Percentiles rank a stretch among this genome's conserved stretches.
These are phyloP conservation scores for Candida albicans DNA, from an alignment of 1,139 yeast species.

Conservation along the genomic window DNA sequence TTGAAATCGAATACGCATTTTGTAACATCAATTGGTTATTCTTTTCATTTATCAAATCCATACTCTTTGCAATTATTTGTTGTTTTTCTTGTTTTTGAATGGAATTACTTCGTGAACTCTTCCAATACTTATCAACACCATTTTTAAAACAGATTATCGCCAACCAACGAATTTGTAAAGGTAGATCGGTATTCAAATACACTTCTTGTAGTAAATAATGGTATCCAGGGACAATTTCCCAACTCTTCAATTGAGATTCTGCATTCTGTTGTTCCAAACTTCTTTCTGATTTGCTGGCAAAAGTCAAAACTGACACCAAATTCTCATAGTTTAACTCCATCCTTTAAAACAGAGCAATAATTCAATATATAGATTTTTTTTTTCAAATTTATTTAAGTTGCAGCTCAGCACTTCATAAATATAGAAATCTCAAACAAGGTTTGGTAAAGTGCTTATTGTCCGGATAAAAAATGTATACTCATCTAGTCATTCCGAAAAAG, in stretches of 20 bases:
- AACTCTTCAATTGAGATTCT: constrained; percentile 62
- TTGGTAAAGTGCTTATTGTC: too few relatives aligned
- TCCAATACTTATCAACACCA: constrained; percentile 83
- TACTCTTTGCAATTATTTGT: constrained; percentile 58
- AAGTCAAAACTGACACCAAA: constrained; percentile 31
- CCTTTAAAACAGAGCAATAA: too few relatives aligned
- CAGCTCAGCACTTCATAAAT: too few relatives aligned
- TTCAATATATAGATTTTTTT: too few relatives aligned
- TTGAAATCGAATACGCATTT: constrained; percentile 78
- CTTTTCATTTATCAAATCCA: constrained; percentile 62
- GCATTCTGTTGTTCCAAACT: constrained; percentile 55
- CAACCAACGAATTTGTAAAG: constrained; percentile 76
- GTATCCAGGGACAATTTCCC: constrained; percentile 67
- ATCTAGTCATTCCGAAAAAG: too few relatives aligned
- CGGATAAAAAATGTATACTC: too few relatives aligned
- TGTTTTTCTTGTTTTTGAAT: constrained; percentile 68
- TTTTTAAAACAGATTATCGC: constrained; percentile 87
- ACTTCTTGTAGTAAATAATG: constrained; percentile 59
- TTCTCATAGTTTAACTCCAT: constrained; percentile 28
- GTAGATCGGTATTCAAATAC: constrained; percentile 57
- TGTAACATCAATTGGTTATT: constrained; percentile 75
- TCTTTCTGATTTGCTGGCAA: constrained; percentile 55
- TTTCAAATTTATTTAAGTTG: too few relatives aligned
- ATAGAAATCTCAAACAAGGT: too few relatives aligned
- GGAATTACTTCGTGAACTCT: constrained; percentile 58